These are phyloP conservation scores for Pilasporangium apinafurcum DNA, from an alignment of 352 stramenopile genomes.

Conservation along the genomic window DNA sequence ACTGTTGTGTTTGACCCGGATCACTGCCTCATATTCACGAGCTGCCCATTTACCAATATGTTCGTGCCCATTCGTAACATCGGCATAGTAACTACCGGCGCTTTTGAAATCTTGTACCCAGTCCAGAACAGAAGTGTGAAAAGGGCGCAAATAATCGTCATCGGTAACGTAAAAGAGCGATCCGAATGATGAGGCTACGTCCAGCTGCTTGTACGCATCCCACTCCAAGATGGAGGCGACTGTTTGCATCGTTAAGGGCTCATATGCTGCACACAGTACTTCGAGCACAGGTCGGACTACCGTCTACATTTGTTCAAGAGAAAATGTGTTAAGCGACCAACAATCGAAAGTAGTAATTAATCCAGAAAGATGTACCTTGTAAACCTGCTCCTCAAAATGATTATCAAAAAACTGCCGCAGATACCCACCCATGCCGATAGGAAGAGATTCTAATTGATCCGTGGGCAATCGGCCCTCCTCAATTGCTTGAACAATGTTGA, in stretches of 20 bases:
- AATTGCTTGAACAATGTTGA: slow-evolving; percentile 68
- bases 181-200: slow-evolving; percentile 39
- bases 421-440: slow-evolving; percentile 58
- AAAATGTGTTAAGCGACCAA: background rate
- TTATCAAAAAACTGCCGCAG: slow-evolving; percentile 66
- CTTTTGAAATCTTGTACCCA: slow-evolving; percentile 55
- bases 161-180: slow-evolving; percentile 54
- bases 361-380: slow-evolving; percentile 19
- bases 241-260: slow-evolving; percentile 37
- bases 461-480: slow-evolving; percentile 38
- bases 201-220: slow-evolving; percentile 52
- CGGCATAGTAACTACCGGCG: slow-evolving; percentile 42
- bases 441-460: slow-evolving; percentile 45
- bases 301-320: too few relatives aligned
- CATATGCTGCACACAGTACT: slow-evolving; percentile 60
- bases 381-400: slow-evolving; percentile 48
- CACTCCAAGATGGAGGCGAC: slow-evolving; percentile 47
- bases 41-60: slow-evolving; percentile 52
- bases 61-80: slow-evolving; percentile 49
- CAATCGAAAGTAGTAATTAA: background rate
- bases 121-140: slow-evolving; percentile 70
- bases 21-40: slow-evolving; percentile 42
- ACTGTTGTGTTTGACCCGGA: slow-evolving; percentile 36
- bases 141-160: slow-evolving; percentile 38
- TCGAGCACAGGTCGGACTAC: slow-evolving; percentile 61